Conservation (phyloP, 495 filamentous ascomycete species). For the Talaromyces liani region DNA sequence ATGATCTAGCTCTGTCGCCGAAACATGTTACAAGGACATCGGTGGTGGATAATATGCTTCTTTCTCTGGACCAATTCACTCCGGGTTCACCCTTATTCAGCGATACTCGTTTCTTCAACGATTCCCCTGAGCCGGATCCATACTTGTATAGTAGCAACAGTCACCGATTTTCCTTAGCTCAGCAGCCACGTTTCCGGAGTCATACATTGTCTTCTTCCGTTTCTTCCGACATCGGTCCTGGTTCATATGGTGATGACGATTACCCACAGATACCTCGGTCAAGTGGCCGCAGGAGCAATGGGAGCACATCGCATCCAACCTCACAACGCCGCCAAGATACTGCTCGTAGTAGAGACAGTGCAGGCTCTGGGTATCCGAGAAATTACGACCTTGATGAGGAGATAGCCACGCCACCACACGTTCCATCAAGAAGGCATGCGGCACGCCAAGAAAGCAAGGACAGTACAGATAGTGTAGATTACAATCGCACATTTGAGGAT, state of each 20-base stretch:
- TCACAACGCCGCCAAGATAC: constrained; percentile 58
- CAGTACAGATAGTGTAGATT: constrained; percentile 65
- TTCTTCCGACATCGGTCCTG: constrained; percentile 66
- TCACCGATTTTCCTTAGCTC: constrained; percentile 17
- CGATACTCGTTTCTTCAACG: constrained; percentile 37
- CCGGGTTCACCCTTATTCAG: constrained; percentile 35
- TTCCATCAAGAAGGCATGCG: constrained; percentile 2
- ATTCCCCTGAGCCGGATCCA: constrained; percentile 27
- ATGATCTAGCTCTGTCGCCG: constrained; percentile 75
- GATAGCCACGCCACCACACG: constrained; percentile 1
- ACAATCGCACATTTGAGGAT: constrained; percentile 35
- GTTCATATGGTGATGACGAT: constrained; percentile 56
- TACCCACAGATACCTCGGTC: constrained; percentile 48
- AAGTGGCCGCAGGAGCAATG: constrained; percentile 67
- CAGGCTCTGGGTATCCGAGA: constrained; percentile 14
- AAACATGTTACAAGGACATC: constrained; percentile 74
- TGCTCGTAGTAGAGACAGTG: constrained; percentile 41
- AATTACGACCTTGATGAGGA: constrained; percentile 1
- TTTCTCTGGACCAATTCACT: constrained; percentile 76
- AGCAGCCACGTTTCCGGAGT: constrained; percentile 42
- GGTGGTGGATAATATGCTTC: constrained; percentile 85
- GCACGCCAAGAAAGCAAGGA: constrained; percentile 62
- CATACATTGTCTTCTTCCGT: constrained; percentile 61
- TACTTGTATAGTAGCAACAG: constrained; percentile 7
- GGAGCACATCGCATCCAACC: constrained; percentile 66